Evolutionary conservation across 2,329 filamentous ascomycete species (phyloP).

Genomic region (Pseudogymnoascus sp.): DNA sequence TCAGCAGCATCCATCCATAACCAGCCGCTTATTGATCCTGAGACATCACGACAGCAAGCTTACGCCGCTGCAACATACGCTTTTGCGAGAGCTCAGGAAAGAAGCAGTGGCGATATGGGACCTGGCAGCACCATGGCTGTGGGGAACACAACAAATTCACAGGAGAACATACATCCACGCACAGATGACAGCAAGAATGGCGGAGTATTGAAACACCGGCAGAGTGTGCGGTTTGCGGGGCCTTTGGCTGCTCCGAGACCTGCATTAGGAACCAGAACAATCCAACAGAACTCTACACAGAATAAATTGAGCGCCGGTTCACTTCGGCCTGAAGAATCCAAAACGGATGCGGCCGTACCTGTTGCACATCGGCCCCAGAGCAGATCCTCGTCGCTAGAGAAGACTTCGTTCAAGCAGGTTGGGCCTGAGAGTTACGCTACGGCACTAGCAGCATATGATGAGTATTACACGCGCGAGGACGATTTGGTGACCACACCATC

Average conservation of each 20-base stretch:
- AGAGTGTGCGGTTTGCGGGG: slow-evolving; percentile 47
- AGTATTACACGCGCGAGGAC: slow-evolving; percentile 42
- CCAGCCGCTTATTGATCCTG: slow-evolving; percentile 42
- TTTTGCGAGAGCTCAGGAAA: slow-evolving; percentile 44
- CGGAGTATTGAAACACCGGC: slow-evolving; percentile 34
- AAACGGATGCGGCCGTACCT: slow-evolving; percentile 23
- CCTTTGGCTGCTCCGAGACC: slow-evolving; percentile 22
- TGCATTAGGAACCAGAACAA: slow-evolving; percentile 20
- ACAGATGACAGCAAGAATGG: background rate
- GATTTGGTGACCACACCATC: slow-evolving; percentile 40
- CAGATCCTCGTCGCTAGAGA: slow-evolving; percentile 27
- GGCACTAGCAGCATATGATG: slow-evolving; percentile 32
- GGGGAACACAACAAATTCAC: slow-evolving; percentile 12
- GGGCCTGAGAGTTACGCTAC: slow-evolving; percentile 32
- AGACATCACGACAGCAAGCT: slow-evolving; percentile 49
- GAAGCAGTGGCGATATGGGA: slow-evolving; percentile 32
- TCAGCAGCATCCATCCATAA: slow-evolving; percentile 44
- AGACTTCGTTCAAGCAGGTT: slow-evolving; percentile 20
- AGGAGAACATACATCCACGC: slow-evolving; percentile 17
- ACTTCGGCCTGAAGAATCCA: slow-evolving; percentile 23
- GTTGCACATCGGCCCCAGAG: slow-evolving; percentile 26
- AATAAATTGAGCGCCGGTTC: slow-evolving; percentile 18
- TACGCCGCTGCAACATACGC: slow-evolving; percentile 55
- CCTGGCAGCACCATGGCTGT: slow-evolving; percentile 22
- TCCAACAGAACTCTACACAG: slow-evolving; percentile 13